Evolutionary conservation across 2,329 filamentous ascomycete genomes (phyloP), one percentile per base, ranked within the genome.

Genomic region (Tolypocladium ovalisporum): DNA sequence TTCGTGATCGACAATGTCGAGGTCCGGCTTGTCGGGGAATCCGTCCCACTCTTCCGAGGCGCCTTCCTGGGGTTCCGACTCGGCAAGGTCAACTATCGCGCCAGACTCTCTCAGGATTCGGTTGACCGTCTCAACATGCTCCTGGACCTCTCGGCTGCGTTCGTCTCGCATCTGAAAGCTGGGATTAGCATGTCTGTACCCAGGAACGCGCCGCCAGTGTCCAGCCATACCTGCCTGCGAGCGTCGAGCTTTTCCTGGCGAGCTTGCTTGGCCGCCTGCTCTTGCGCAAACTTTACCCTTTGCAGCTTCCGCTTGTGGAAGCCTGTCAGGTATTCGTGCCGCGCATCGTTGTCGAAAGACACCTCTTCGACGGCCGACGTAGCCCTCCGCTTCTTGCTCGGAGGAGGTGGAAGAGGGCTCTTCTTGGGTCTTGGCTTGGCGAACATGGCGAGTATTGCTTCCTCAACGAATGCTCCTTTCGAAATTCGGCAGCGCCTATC

Each of bases 281-380:
- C 90, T 68, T 94, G 88, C 1, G 93, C 93, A 71, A 86, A 79
- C 75, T 96, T 95, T 63, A 86, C 85, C 40, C 94, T 83, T 70
- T 90, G 88, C 56, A 89, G 76, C 73, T 97, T 97, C 72, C 94
- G 87, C 79, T 97, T 99, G 77, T 93, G 92, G 74, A 99, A 99
- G 3, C 94, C 94, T 0, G 91, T 97, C 58, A 99, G 79, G 69
- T 89, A 99, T 67, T 97, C 91, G 62, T 88, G 77, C 62, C 94
- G 86, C 52, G 89, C 89, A 60, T 80, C 79, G 60, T 81, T 75
- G 75, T 99, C 91, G 75, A 97, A 99, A 55, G 78, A 84, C 71
- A 99, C 87, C 70, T 96, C 90, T 67, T 92, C 89, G 59, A 89
- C 78, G 42, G 77, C 74, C 52, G 78, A 76, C 17, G 79, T 68